Percentiles rank a stretch among this genome's conserved stretches.
These are phyloP conservation scores for Escallonia rubra DNA, from an alignment of 129 eudicot genomes.

Conservation along the genomic window DNA sequence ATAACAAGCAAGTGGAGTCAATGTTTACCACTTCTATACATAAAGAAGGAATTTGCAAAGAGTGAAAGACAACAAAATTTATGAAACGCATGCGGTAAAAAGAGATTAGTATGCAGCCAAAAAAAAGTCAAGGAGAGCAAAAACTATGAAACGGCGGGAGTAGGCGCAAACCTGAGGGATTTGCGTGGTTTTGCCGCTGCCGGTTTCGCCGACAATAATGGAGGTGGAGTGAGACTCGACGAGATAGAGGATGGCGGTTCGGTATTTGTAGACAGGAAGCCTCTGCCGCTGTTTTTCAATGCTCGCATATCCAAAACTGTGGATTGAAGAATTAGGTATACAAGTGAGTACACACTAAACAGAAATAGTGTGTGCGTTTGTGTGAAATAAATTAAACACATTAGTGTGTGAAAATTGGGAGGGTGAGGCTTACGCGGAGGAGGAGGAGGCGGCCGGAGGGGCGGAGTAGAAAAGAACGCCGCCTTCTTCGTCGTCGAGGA, in stretches of 20 bases:
- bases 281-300: slow-evolving; percentile 71
- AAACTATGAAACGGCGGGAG: background rate
- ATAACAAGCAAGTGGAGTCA: too few species aligned
- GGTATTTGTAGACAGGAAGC: slow-evolving; percentile 74
- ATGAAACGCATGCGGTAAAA: too few species aligned
- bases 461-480: slow-evolving; percentile 72
- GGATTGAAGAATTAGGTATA: background rate
- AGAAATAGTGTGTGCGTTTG: background rate
- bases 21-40: too few species aligned
- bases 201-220: slow-evolving; percentile 88
- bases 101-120: background rate
- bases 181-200: slow-evolving; percentile 95
- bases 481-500: slow-evolving; percentile 96
- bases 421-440: slow-evolving; percentile 30
- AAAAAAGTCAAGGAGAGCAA: background rate
- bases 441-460: slow-evolving; percentile 48
- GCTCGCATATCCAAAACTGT: slow-evolving; percentile 50
- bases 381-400: too few species aligned
- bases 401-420: background rate
- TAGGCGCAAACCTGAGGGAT: slow-evolving; percentile 72
- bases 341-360: background rate
- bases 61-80: too few species aligned
- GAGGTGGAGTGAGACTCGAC: slow-evolving; percentile 86
- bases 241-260: slow-evolving; percentile 54
- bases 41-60: too few species aligned